Conservation (phyloP, 108 stramenopile genomes). For the Skeletonema tropicum region DNA sequence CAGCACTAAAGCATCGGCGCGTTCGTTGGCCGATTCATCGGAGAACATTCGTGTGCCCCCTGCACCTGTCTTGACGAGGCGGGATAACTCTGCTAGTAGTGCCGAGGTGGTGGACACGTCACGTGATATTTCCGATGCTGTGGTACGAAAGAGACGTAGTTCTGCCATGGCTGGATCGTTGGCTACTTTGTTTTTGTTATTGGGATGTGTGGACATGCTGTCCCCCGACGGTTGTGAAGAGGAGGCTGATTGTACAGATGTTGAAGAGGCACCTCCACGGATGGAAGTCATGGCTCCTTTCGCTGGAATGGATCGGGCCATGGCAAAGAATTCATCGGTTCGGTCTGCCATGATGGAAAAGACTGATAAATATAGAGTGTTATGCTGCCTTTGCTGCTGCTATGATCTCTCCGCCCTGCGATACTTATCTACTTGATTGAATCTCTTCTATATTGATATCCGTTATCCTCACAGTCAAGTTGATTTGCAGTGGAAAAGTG, state of each 20-base stretch:
- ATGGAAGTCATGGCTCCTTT: slow-evolving; percentile 46
- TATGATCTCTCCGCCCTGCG: background rate
- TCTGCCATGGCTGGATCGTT: slow-evolving; percentile 48
- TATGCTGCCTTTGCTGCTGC: background rate
- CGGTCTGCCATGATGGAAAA: slow-evolving; percentile 65
- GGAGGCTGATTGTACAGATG: background rate
- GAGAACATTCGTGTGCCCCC: slow-evolving; percentile 66
- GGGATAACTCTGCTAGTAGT: slow-evolving; percentile 70
- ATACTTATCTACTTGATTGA: too few species aligned
- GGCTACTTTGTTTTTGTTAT: background rate
- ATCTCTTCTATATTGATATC: too few species aligned
- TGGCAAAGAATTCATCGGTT: slow-evolving; percentile 72
- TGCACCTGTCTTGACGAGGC: slow-evolving; percentile 62
- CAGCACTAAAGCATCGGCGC: slow-evolving; percentile 74
- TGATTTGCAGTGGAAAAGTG: too few species aligned
- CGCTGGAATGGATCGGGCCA: slow-evolving; percentile 60
- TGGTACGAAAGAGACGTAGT: slow-evolving; percentile 72
- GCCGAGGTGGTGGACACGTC: slow-evolving; percentile 79
- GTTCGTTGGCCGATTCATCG: slow-evolving; percentile 63
- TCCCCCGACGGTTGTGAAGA: slow-evolving; percentile 9
- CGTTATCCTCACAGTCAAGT: too few species aligned
- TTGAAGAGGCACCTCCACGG: slow-evolving; percentile 19
- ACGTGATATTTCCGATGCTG: slow-evolving; percentile 74
- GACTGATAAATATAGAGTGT: background rate
- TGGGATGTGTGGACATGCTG: slow-evolving; percentile 7